phyloP scores from a whole-genome alignment of 148 eudicot genomes.

The Chenopodium suecicum region DNA sequence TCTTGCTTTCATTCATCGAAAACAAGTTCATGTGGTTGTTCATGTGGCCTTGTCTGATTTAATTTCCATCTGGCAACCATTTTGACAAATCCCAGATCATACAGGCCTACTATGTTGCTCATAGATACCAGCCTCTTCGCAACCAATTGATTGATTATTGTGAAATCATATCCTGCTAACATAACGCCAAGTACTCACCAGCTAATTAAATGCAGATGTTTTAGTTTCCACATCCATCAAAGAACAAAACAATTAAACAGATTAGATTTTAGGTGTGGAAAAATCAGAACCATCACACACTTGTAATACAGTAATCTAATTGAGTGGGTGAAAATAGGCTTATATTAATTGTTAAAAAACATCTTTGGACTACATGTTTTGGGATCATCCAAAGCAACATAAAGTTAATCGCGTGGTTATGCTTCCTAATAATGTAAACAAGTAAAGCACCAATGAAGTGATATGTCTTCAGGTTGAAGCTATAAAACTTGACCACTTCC shows the following conservation, averaged over 20 bases:
- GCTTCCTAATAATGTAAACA: constrained; percentile 8
- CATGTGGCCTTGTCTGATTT: background rate
- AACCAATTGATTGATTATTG: background rate
- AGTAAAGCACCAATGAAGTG: constrained; percentile 11
- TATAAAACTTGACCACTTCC: constrained; percentile 4
- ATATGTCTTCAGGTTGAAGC: constrained; percentile 13
- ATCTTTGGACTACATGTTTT: constrained; percentile 7
- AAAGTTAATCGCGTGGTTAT: background rate
- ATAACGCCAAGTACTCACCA: background rate
- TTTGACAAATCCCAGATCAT: background rate
- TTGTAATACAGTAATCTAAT: background rate
- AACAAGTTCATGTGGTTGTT: constrained; percentile 1
- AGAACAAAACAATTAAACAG: background rate
- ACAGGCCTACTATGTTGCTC: too few species aligned
- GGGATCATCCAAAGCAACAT: background rate
- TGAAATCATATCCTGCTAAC: background rate
- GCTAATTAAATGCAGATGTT: background rate
- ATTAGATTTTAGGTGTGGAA: background rate
- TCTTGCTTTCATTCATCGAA: background rate
- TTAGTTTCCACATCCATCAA: background rate
- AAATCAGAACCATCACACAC: background rate
- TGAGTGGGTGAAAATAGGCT: too few species aligned
- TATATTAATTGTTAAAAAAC: background rate
- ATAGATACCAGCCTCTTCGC: background rate
- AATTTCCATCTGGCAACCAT: background rate